Conservation (phyloP, 768 basidiomycete species). For the Boletus rufocinnamomeus region DNA sequence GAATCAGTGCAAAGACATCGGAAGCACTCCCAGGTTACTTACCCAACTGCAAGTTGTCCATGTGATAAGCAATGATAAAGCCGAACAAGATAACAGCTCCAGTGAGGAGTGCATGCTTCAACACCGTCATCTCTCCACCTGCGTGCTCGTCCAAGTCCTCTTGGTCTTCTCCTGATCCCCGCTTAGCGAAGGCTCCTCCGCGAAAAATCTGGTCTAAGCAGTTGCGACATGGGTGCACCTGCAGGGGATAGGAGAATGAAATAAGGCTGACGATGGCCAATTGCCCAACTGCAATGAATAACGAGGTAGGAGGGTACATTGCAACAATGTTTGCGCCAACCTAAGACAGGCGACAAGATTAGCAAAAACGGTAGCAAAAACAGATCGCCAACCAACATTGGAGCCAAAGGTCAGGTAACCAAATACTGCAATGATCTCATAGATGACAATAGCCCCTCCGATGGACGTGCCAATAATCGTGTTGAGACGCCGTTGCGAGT, state of each 20-base stretch:
- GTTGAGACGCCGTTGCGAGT: slow-evolving; percentile 84
- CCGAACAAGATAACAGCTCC: slow-evolving; percentile 60
- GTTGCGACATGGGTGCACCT: slow-evolving; percentile 91
- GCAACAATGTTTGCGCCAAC: slow-evolving; percentile 93
- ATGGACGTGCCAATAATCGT: slow-evolving; percentile 85
- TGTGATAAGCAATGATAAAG: slow-evolving; percentile 75
- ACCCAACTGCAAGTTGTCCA: slow-evolving; percentile 80
- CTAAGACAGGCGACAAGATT: slow-evolving; percentile 35
- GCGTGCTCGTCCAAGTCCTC: slow-evolving; percentile 58
- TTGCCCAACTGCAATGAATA: slow-evolving; percentile 92
- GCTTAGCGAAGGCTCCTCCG: slow-evolving; percentile 39
- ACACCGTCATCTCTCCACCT: slow-evolving; percentile 58
- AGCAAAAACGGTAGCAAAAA: neutral
- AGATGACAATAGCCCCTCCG: slow-evolving; percentile 78
- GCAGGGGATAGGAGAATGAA: slow-evolving; percentile 90
- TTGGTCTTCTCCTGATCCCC: slow-evolving; percentile 46
- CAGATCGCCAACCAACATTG: slow-evolving; percentile 48
- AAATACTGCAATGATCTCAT: slow-evolving; percentile 85
- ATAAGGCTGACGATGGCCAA: slow-evolving; percentile 91
- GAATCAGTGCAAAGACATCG: slow-evolving; percentile 13
- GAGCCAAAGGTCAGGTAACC: slow-evolving; percentile 95
- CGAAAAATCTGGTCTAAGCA: slow-evolving; percentile 90
- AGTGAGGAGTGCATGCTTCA: slow-evolving; percentile 74
- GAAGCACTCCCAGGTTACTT: slow-evolving; percentile 28
- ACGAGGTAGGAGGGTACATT: slow-evolving; percentile 88